Base-by-base conservation (phyloP, 768 basidiomycete species). In the Boletus huronensis region DNA sequence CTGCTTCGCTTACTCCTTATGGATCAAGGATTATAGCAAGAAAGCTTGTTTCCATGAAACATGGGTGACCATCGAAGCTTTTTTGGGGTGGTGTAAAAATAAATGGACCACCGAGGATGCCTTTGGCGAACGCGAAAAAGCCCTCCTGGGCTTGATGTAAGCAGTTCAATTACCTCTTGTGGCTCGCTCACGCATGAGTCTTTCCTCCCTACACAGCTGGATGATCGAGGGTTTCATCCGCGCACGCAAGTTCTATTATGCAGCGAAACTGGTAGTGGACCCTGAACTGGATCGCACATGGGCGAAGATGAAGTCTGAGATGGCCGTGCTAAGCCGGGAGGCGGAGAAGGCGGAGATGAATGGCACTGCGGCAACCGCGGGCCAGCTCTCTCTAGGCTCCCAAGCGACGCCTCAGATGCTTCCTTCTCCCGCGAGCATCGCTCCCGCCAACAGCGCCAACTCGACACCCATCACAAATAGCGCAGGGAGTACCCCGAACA, bases 101-200 rank as follows among this genome's bases (percentile, higher is more conserved):
- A 87, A 88, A 63, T 89, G 88, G 87, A 64, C 64, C 8, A 60
- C 64, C 47, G 73, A 77, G 58, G 75, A 74, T 54, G 65, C 71
- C 13, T 67, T 71, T 48, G 76, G 78, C 50, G 78, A 80, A 58
- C 74, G 74, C 51, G 79, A 79, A 71, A 74, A 72, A 61, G 79
- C 88, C 38, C 85, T 92, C 51, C 70, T 88, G 62, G 90, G 90
- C 58, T 78, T 92, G 72, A 87, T 92, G 89, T 89, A 81, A 79
- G 88, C 73, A 47, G 40, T 59, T 34, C 21, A 23, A 55, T 25
- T 34, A 43, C 56, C 51, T 52, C 53, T 51, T 36, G 51, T 62
- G 50, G 57, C 63, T 51, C 57, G 58, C 60, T 64, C 64, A 67
- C 65, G 26, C 70, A 66, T 62, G 49, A 49, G 38, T 52, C 42